Percentiles rank a stretch among this genome's conserved stretches.
Evolutionary conservation across 2,329 filamentous ascomycete species (phyloP).

Genomic region (Fusarium pilosicola): DNA sequence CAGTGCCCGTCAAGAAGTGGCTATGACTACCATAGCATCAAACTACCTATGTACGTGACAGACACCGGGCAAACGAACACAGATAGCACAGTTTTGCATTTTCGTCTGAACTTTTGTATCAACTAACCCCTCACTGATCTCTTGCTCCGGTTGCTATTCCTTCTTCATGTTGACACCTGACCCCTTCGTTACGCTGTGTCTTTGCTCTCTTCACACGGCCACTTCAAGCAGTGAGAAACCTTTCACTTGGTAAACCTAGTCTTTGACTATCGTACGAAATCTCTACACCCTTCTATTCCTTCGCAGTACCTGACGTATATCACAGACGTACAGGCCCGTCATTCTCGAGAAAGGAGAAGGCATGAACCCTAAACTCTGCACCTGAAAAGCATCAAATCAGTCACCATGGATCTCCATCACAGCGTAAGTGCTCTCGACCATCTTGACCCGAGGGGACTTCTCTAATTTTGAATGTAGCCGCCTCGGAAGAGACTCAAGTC

Average conservation of each 20-base stretch:
- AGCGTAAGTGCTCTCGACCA: neutral
- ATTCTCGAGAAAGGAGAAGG: neutral
- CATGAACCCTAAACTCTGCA: neutral
- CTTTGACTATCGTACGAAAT: neutral
- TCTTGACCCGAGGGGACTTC: neutral
- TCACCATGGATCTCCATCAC: neutral
- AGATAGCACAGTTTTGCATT: neutral
- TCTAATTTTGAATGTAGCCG: neutral
- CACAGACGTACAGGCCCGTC: fast-evolving
- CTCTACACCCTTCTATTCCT: neutral
- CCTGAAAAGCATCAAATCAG: neutral
- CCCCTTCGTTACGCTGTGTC: too few species aligned
- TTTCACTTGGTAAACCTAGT: neutral
- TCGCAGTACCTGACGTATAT: neutral
- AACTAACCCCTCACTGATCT: neutral
- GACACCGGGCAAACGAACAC: too few species aligned
- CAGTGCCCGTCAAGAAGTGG: neutral
- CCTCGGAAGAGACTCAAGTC: neutral
- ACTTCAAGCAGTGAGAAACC: neutral
- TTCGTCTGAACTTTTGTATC: neutral
- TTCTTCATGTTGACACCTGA: neutral
- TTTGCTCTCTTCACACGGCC: neutral
- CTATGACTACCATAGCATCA: neutral
- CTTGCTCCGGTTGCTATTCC: neutral
- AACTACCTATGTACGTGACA: neutral